A percentile compares a stretch with the other conserved stretches of the same genome.
These are phyloP conservation scores for Populus euphratica DNA, from an alignment of 345 rosid genomes.

Conservation along the genomic window DNA sequence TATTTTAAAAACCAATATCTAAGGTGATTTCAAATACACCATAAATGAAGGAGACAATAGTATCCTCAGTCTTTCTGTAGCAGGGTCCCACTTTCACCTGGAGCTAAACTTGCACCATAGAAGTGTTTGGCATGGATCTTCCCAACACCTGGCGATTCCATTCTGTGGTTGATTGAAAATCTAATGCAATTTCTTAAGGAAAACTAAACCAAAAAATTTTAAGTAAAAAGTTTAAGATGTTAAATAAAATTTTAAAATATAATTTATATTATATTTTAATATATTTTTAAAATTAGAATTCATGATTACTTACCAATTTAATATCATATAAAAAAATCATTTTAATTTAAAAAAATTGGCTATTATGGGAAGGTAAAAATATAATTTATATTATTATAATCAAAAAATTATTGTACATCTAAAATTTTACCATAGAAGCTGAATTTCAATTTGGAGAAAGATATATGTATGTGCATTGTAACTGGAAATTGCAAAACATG, in stretches of 20 bases:
- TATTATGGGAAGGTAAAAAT: accelerated
- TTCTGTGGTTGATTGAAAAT: neutral
- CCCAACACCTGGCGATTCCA: neutral
- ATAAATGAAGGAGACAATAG: neutral
- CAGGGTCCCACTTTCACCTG: constrained; percentile 1
- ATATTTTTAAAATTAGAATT: no score
- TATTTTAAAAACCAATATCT: no score
- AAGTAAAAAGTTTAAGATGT: neutral
- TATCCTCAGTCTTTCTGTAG: constrained; percentile 3
- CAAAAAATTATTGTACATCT: no score
- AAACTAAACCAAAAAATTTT: neutral
- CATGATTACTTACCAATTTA: no score
- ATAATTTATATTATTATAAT: no score
- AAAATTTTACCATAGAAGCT: no score
- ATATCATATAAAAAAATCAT: neutral
- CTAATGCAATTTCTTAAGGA: neutral
- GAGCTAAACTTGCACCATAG: neutral
- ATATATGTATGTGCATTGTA: no score
- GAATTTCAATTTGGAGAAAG: no score
- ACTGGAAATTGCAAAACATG: neutral
- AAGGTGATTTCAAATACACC: no score
- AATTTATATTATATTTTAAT: no score
- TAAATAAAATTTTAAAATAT: no score
- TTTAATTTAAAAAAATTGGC: neutral
- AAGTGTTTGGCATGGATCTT: constrained; percentile 2